A percentile compares a stretch with the other conserved stretches of the same genome.
Evolutionary conservation across 2,329 filamentous ascomycete species (phyloP).

Genomic region (Aspergillus sp.): DNA sequence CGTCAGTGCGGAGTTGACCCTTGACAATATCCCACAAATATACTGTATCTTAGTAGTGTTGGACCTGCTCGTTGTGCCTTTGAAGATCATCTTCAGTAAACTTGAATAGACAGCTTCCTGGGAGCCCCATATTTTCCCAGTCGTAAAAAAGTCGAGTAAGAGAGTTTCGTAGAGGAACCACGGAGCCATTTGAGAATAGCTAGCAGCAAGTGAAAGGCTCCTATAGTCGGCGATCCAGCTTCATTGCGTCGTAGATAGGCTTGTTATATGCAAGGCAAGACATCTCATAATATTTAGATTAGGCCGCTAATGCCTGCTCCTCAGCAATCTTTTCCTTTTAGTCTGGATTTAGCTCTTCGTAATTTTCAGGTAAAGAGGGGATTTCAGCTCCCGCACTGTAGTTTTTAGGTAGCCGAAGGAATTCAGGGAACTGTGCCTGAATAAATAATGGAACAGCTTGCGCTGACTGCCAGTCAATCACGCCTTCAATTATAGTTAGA

Average conservation of each 20-base stretch:
- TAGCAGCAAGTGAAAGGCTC: slow-evolving; percentile 22
- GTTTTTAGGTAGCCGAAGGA: slow-evolving; percentile 19
- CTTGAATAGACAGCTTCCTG: slow-evolving; percentile 18
- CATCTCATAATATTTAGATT: slow-evolving; percentile 28
- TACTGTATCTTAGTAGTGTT: slow-evolving; percentile 21
- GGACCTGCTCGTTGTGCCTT: slow-evolving; percentile 17
- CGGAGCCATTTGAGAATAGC: slow-evolving; percentile 14
- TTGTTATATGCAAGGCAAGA: slow-evolving; percentile 20
- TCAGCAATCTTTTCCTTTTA: slow-evolving; percentile 11
- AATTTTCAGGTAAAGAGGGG: slow-evolving; percentile 18
- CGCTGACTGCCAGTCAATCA: slow-evolving; percentile 29
- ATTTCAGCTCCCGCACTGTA: slow-evolving; percentile 18
- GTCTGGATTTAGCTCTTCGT: slow-evolving; percentile 14
- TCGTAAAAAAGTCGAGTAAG: slow-evolving; percentile 18
- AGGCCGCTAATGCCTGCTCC: slow-evolving; percentile 12
- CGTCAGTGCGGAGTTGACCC: slow-evolving; percentile 23
- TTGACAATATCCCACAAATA: slow-evolving; percentile 24
- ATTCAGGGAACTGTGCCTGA: slow-evolving; percentile 23
- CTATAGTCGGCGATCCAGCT: slow-evolving; percentile 22
- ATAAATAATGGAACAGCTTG: slow-evolving; percentile 22
- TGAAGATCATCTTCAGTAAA: slow-evolving; percentile 15
- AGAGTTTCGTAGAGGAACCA: slow-evolving; percentile 19
- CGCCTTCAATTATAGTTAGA: slow-evolving; percentile 21
- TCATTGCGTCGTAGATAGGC: slow-evolving; percentile 20
- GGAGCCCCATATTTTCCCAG: slow-evolving; percentile 16